Evolutionary conservation across 257 asterid species (phyloP).

Genomic region (Solanum chiquidenum): DNA sequence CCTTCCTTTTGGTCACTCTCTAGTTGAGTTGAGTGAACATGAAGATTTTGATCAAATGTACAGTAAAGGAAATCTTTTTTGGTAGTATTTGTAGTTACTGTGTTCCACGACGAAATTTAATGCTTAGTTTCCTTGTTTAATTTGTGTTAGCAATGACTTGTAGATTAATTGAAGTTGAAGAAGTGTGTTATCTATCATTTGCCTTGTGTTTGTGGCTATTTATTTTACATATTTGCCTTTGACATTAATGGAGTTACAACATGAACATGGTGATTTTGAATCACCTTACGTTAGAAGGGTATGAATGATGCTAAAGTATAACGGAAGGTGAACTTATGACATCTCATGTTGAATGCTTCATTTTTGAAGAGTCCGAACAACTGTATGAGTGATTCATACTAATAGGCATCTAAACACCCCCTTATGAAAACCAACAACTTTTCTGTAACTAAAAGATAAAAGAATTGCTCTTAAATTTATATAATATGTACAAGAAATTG

Average conservation of each 20-base stretch:
- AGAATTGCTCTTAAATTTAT: not conserved
- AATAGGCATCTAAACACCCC: not conserved
- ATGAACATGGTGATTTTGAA: not conserved
- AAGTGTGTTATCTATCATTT: not conserved
- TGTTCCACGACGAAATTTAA: not conserved
- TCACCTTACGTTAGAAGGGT: not conserved
- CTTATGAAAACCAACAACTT: not conserved
- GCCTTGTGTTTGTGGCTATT: not conserved
- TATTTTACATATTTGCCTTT: not conserved
- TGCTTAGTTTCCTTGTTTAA: not conserved
- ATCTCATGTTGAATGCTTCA: not conserved
- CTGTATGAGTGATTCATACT: not conserved
- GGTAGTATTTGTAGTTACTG: not conserved
- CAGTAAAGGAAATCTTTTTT: constrained; percentile 1
- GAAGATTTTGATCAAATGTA: constrained; percentile 1
- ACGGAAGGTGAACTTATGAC: not conserved
- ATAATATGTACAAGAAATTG: not conserved
- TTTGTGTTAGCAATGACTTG: not conserved
- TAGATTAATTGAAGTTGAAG: not conserved
- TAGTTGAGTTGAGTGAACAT: not conserved
- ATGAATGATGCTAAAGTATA: not conserved
- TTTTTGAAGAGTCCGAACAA: not conserved
- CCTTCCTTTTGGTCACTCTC: not conserved
- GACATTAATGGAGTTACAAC: not conserved
- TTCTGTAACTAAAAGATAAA: not conserved